A percentile compares a stretch with the other conserved stretches of the same genome.
Evolutionary conservation across 1,284 basidiomycete species (phyloP).

Genomic region (Cronartium quercuum): DNA sequence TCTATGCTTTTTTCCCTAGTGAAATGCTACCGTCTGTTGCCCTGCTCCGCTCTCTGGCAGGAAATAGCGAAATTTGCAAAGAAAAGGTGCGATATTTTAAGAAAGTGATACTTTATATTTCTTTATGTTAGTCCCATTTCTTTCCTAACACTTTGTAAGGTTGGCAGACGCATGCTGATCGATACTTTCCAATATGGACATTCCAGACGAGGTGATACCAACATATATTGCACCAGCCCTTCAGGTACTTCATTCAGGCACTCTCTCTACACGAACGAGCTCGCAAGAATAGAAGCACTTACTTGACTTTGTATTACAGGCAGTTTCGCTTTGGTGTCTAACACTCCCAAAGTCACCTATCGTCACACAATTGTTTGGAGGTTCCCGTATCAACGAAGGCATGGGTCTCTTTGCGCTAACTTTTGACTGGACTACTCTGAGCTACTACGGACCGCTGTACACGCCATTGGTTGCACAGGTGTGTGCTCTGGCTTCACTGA

Average conservation of each 20-base stretch:
- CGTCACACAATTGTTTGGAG: slow-evolving; percentile 35
- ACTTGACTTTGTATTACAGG: too few species aligned
- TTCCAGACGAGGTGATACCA: slow-evolving; percentile 26
- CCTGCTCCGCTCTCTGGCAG: slow-evolving; percentile 12
- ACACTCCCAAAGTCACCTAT: neutral
- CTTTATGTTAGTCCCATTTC: slow-evolving; percentile 13
- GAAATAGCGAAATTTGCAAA: neutral
- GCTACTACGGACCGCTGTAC: slow-evolving; percentile 23
- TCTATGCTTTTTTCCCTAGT: neutral
- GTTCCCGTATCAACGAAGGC: slow-evolving; percentile 28
- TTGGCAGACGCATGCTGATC: neutral
- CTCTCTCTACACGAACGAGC: too few species aligned
- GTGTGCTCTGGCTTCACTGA: neutral
- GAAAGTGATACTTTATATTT: slow-evolving; percentile 13
- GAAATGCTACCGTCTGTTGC: slow-evolving; percentile 33
- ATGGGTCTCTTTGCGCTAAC: slow-evolving; percentile 32
- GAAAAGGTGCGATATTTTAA: slow-evolving; percentile 15
- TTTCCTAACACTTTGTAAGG: neutral
- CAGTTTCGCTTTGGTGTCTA: too few species aligned
- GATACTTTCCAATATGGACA: neutral
- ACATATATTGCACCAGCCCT: slow-evolving; percentile 31
- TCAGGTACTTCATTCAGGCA: neutral
- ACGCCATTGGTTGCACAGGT: slow-evolving; percentile 31
- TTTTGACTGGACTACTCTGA: slow-evolving; percentile 19
- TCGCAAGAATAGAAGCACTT: too few species aligned